Evolutionary conservation across 116 monocot species (phyloP).

Genomic region (Iris pallida): DNA sequence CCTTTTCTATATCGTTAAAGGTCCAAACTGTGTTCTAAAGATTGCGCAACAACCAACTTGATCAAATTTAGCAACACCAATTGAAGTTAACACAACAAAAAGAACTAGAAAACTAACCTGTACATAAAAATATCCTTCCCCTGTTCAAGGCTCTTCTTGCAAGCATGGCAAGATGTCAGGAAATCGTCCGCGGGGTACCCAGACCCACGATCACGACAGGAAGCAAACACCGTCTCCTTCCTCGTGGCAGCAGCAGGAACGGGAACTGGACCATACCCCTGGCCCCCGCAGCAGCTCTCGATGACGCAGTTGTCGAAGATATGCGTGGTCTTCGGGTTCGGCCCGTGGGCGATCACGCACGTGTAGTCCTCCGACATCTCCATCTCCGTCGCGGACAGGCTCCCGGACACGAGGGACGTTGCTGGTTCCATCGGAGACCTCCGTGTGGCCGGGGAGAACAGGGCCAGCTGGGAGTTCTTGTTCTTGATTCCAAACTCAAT

Average conservation of each 20-base stretch:
- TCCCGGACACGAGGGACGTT: neutral
- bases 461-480: constrained; percentile 38
- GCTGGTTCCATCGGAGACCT: neutral
- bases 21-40: no score
- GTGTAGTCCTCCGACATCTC: constrained; percentile 63
- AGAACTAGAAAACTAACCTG: constrained; percentile 21
- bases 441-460: constrained; percentile 17
- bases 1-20: no score
- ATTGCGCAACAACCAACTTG: no score
- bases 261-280: constrained; percentile 4
- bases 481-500: constrained; percentile 72
- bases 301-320: constrained; percentile 47
- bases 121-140: constrained; percentile 57
- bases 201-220: neutral
- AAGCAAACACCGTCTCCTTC: neutral
- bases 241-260: constrained; percentile 1
- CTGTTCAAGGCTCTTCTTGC: constrained; percentile 39
- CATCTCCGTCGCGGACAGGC: constrained; percentile 45
- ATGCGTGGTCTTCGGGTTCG: constrained; percentile 47
- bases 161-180: constrained; percentile 43
- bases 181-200: constrained; percentile 24
- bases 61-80: no score
- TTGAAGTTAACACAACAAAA: neutral
- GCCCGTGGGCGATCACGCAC: constrained; percentile 48
- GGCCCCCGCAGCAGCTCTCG: constrained; percentile 18